Base-by-base conservation (phyloP, 2,329 filamentous ascomycete species). In the Ambrosiella cleistominuta region DNA sequence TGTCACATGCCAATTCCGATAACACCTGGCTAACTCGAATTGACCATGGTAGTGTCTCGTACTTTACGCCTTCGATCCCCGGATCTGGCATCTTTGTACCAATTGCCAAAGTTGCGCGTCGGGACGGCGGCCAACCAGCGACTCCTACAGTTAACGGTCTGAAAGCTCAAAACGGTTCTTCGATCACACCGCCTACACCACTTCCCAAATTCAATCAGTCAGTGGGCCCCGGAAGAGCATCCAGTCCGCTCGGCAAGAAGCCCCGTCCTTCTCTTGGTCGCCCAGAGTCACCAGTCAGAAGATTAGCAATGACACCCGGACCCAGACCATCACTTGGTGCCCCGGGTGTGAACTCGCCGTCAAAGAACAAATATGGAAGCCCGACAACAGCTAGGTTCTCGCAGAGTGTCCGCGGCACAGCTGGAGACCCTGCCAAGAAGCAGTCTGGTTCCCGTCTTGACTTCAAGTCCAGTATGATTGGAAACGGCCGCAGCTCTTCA, bases 21-120 rank as follows among this genome's bases (percentile, higher is more conserved):
- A 27, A 27, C 27, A 27, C 27, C 27, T 27, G 27, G 27, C 27
- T 27, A 27, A 27, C 27, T 27, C 3, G 4, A 27, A 27, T 27
- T 27, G 27, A 27, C 27, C 4, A 27, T 27, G 27, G 42, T 66
- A 84, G 81, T 59, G 67, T 83, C 54, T 80, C 75, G 39, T 98
- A 98, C 71, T 98, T 98, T 69, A 77, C 75, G 40, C 95, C 93
- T 9, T 77, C 78, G 2, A 72, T 83, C 19, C 80, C 87, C 0
- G 88, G 88, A 62, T 82, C 93, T 1, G 93, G 93, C 61, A 97
- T 98, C 66, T 98, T 98, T 68, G 77, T 98, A 12, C 93, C 93
- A 2, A 74, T 93, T 13, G 81, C 83, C 68, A 93, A 94, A 68
- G 87, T 87, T 39, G 76, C 78, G 66, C 86, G 79, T 69, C 83